These are phyloP conservation scores for Lenzites betulinus DNA, from an alignment of 768 basidiomycete genomes.

Conservation along the genomic window DNA sequence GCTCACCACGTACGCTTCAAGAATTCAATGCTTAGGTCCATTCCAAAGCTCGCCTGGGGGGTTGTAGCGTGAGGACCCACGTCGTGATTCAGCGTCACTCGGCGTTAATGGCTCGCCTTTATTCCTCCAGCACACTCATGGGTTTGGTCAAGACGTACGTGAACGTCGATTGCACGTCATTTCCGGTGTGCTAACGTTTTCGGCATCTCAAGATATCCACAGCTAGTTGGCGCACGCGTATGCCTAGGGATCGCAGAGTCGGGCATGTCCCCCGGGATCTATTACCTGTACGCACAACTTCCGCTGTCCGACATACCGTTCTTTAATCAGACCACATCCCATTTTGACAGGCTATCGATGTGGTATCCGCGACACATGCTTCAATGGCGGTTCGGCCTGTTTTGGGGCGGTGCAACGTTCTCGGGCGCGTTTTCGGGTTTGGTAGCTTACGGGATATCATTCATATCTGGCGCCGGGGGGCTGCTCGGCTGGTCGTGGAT, in stretches of 20 bases:
- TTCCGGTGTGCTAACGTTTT: background rate
- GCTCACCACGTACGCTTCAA: background rate
- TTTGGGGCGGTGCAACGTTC: constrained; percentile 28
- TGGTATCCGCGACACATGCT: constrained; percentile 32
- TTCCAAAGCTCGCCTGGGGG: constrained; percentile 59
- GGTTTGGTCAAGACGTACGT: constrained; percentile 65
- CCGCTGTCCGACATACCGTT: background rate
- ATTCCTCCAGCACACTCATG: constrained; percentile 51
- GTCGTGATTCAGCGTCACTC: background rate
- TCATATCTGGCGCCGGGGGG: constrained; percentile 33
- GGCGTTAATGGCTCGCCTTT: background rate
- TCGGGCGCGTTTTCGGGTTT: constrained; percentile 30
- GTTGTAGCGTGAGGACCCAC: constrained; percentile 49
- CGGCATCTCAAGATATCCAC: constrained; percentile 49
- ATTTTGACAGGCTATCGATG: constrained; percentile 22
- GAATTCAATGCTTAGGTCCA: background rate
- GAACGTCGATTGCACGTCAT: background rate
- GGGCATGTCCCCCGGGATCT: constrained; percentile 71
- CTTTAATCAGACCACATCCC: too few species aligned
- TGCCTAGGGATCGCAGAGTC: constrained; percentile 68
- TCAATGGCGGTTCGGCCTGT: constrained; percentile 27
- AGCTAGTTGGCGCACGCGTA: constrained; percentile 59
- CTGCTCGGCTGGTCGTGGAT: constrained; percentile 36
- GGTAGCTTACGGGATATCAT: constrained; percentile 37
- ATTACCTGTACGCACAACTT: constrained; percentile 56